Evolutionary conservation across 306 rosid species (phyloP).

Genomic region (Begonia fuchsioides): DNA sequence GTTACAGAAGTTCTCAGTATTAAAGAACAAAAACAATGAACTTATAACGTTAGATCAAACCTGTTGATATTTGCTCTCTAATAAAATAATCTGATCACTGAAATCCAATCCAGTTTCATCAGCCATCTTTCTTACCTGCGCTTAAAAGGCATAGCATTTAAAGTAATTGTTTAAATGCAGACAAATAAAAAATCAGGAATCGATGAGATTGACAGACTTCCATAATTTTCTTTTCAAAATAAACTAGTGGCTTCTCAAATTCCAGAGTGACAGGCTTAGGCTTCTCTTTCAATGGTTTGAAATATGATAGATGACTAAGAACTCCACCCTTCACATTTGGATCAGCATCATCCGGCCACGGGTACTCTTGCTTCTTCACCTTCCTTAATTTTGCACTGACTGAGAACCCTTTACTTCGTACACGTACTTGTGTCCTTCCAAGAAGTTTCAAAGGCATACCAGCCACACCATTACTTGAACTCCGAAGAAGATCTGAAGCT

Average conservation of each 20-base stretch:
- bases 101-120: conserved; percentile 48
- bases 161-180: background rate
- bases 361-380: conserved; percentile 44
- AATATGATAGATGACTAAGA: conserved; percentile 33
- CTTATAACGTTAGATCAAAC: conserved; percentile 6
- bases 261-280: conserved; percentile 42
- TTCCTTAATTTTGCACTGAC: conserved; percentile 31
- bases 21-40: background rate
- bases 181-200: too few relatives aligned
- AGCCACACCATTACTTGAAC: conserved; percentile 46
- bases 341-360: conserved; percentile 44
- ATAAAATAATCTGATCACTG: conserved; percentile 33
- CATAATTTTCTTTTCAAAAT: conserved; percentile 34
- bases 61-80: conserved; percentile 37
- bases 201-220: conserved; percentile 14
- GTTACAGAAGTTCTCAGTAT: background rate
- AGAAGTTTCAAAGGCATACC: conserved; percentile 60
- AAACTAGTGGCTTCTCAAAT: conserved; percentile 42
- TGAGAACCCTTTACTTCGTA: conserved; percentile 34
- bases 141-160: background rate
- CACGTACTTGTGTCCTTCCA: conserved; percentile 35
- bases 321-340: conserved; percentile 22
- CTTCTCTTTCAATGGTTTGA: conserved; percentile 43
- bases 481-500: conserved; percentile 76
- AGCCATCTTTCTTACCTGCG: conserved; percentile 40